Conservation (phyloP, 345 rosid species). For the Eucalyptus polyanthemos region DNA sequence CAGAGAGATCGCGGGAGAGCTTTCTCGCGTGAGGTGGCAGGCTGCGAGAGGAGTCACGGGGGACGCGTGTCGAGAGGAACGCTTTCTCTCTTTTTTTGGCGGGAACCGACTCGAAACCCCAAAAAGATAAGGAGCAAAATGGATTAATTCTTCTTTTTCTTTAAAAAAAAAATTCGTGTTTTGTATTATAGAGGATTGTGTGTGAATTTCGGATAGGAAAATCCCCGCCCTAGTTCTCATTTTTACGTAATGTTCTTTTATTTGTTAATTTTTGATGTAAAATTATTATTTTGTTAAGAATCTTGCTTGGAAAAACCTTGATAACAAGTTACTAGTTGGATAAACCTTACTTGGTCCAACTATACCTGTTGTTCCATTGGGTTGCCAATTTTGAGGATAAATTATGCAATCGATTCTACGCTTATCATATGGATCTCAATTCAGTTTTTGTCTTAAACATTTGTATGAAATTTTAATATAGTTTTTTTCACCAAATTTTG, state of each 20-base stretch:
- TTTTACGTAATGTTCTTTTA: neutral
- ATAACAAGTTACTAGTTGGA: neutral
- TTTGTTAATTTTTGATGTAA: no score
- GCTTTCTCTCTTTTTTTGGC: neutral
- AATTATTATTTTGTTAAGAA: no score
- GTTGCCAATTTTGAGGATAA: neutral
- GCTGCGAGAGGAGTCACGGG: neutral
- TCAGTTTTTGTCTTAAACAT: no score
- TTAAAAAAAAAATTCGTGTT: neutral
- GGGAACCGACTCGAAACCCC: neutral
- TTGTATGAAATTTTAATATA: no score
- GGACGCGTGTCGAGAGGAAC: neutral
- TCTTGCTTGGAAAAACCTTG: neutral
- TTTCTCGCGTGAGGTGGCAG: neutral
- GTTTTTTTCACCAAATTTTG: no score
- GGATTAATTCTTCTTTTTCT: neutral
- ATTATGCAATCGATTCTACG: fast-evolving
- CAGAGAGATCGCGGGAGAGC: neutral
- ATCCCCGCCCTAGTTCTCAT: neutral
- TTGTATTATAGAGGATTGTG: neutral
- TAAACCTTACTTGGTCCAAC: neutral
- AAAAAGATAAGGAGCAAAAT: neutral
- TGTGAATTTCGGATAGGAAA: neutral
- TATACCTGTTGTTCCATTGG: neutral
- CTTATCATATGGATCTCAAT: no score